Conservation (phyloP, 2,329 filamentous ascomycete genomes). For the Pseudopyrenochaeta lycopersici region DNA sequence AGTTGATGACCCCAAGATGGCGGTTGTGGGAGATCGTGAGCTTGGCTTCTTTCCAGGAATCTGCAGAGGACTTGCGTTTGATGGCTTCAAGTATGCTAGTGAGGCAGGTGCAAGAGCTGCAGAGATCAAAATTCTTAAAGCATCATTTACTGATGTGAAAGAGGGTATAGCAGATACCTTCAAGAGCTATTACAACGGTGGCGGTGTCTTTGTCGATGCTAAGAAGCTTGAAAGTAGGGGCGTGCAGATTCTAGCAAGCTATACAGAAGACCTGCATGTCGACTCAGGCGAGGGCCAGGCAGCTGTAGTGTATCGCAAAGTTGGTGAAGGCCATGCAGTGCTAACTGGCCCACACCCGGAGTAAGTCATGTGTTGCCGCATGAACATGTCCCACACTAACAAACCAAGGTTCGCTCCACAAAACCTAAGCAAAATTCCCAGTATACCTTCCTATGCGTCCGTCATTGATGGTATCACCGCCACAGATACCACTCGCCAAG, state of each 20-base stretch:
- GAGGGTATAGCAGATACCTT: slow-evolving; percentile 69
- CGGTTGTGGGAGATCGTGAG: slow-evolving; percentile 86
- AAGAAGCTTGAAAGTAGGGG: slow-evolving; percentile 67
- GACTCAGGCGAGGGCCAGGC: slow-evolving; percentile 77
- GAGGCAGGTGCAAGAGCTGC: slow-evolving; percentile 83
- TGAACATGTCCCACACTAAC: neutral
- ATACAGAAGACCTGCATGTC: slow-evolving; percentile 77
- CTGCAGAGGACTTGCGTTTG: slow-evolving; percentile 86
- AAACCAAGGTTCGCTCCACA: slow-evolving; percentile 76
- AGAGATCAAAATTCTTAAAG: slow-evolving; percentile 70
- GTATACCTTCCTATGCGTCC: slow-evolving; percentile 73
- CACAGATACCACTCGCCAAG: slow-evolving; percentile 74
- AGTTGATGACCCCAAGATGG: slow-evolving; percentile 79
- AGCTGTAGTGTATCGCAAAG: slow-evolving; percentile 82
- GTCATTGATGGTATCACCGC: slow-evolving; percentile 73
- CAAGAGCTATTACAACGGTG: slow-evolving; percentile 89
- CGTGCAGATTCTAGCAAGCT: slow-evolving; percentile 84
- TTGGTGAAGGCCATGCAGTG: slow-evolving; percentile 81
- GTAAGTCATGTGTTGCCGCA: slow-evolving; percentile 59
- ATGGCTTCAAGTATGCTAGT: slow-evolving; percentile 88
- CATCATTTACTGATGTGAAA: slow-evolving; percentile 59
- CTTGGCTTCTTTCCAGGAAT: slow-evolving; percentile 87
- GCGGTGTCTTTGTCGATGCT: slow-evolving; percentile 89
- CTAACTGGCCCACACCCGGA: slow-evolving; percentile 93
- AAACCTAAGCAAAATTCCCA: slow-evolving; percentile 75